Evolutionary conservation across 2,329 filamentous ascomycete species (phyloP).

Genomic region (Aspergillus hiratsukae): DNA sequence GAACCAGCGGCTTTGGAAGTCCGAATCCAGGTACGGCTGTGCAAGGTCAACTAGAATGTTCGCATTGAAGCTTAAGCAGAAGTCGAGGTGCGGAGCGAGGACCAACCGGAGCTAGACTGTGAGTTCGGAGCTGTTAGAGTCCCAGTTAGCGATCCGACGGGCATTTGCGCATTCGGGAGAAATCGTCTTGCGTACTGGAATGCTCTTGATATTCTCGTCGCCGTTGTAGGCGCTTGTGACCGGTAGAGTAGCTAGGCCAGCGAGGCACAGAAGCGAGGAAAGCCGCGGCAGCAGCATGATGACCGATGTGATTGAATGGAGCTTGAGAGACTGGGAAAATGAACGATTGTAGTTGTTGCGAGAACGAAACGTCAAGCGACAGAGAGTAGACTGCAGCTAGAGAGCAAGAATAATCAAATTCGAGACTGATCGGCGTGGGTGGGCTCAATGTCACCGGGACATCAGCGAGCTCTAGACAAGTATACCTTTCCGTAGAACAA

Average conservation of each 20-base stretch:
- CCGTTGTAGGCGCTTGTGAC: constrained; percentile 43
- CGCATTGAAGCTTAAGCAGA: constrained; percentile 5
- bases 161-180: neutral
- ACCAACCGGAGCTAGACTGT: constrained; percentile 74
- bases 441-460: constrained; percentile 21
- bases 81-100: constrained; percentile 2
- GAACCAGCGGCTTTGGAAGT: constrained; percentile 98
- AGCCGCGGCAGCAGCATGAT: constrained; percentile 32
- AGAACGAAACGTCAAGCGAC: neutral
- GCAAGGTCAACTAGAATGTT: constrained; percentile 12
- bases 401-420: constrained; percentile 1
- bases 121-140: constrained; percentile 68
- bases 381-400: constrained; percentile 17
- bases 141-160: constrained; percentile 7
- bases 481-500: constrained; percentile 4
- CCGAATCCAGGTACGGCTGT: constrained; percentile 93
- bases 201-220: constrained; percentile 56
- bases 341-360: neutral
- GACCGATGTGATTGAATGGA: constrained; percentile 2
- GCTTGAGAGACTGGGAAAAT: neutral
- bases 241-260: constrained; percentile 29
- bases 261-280: constrained; percentile 32
- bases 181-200: constrained; percentile 52
- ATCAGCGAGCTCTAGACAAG: constrained; percentile 48
- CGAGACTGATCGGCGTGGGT: constrained; percentile 4